These are phyloP conservation scores for Spinellus fusiger DNA, from an alignment of 192 early-diverging fungal genomes.

Conservation along the genomic window DNA sequence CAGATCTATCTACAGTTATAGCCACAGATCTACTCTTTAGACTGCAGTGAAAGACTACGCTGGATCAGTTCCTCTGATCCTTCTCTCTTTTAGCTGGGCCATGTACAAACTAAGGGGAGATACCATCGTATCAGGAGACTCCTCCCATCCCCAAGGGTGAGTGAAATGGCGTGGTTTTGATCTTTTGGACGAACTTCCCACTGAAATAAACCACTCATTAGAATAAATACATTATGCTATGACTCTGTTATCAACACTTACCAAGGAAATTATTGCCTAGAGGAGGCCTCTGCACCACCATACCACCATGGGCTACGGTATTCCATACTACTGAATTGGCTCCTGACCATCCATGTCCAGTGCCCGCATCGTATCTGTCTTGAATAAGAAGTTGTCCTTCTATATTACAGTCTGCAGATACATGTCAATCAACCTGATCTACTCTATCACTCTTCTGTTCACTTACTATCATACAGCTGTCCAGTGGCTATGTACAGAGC, in stretches of 20 bases:
- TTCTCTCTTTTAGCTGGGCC: slow-evolving; percentile 18
- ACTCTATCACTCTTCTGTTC: neutral
- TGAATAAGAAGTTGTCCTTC: slow-evolving; percentile 40
- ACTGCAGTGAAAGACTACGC: too few relatives aligned
- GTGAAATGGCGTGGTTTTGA: slow-evolving; percentile 17
- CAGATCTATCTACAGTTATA: too few relatives aligned
- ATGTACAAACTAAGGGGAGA: slow-evolving; percentile 23
- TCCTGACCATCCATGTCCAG: slow-evolving; percentile 40
- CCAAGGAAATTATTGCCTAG: slow-evolving; percentile 41
- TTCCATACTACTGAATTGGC: slow-evolving; percentile 47
- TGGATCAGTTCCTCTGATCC: neutral
- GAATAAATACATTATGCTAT: neutral
- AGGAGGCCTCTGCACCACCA: slow-evolving; percentile 33
- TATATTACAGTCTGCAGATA: slow-evolving; percentile 14
- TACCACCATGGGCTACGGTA: slow-evolving; percentile 33
- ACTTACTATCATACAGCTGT: slow-evolving; percentile 30
- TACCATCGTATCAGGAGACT: slow-evolving; percentile 12
- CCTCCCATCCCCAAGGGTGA: slow-evolving; percentile 21
- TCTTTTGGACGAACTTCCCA: slow-evolving; percentile 19
- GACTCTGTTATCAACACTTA: neutral
- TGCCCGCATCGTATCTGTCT: slow-evolving; percentile 38
- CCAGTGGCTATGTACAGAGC: slow-evolving; percentile 13
- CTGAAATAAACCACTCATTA: neutral
- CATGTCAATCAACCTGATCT: neutral
- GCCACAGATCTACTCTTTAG: too few relatives aligned